These are phyloP conservation scores for Mycena capillaripes DNA, from an alignment of 768 basidiomycete species.

Conservation along the genomic window DNA sequence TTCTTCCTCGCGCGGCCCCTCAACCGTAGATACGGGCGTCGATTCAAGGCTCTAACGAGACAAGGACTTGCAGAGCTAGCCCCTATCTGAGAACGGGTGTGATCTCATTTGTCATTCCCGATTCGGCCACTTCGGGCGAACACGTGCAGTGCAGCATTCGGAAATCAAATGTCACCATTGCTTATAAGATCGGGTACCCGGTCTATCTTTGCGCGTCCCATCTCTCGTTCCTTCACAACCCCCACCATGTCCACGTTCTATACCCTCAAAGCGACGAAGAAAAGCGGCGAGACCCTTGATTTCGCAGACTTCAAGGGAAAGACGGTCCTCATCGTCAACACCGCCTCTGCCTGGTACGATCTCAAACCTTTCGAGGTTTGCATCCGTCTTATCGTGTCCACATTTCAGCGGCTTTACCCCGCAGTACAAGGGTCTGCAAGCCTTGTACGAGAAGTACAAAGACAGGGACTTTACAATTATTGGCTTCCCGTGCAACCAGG, in stretches of 20 bases:
- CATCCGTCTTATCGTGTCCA: background rate
- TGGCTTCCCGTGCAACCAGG: slow-evolving; percentile 94
- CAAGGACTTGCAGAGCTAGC: slow-evolving; percentile 55
- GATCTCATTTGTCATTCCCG: background rate
- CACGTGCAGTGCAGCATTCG: background rate
- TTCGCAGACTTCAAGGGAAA: slow-evolving; percentile 83
- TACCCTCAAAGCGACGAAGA: slow-evolving; percentile 75
- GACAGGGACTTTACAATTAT: slow-evolving; percentile 82
- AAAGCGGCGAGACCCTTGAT: slow-evolving; percentile 66
- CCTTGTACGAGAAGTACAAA: slow-evolving; percentile 85
- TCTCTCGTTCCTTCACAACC: slow-evolving; percentile 33
- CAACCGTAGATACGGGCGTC: slow-evolving; percentile 56
- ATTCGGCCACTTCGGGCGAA: background rate
- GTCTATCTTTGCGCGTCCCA: slow-evolving; percentile 19
- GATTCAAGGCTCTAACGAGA: slow-evolving; percentile 62
- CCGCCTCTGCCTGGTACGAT: slow-evolving; percentile 82
- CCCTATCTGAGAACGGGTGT: slow-evolving; percentile 32
- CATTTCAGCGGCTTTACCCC: slow-evolving; percentile 82
- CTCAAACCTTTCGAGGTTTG: too few relatives aligned
- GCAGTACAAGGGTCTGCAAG: slow-evolving; percentile 86
- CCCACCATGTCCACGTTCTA: slow-evolving; percentile 66
- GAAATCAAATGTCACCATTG: slow-evolving; percentile 13
- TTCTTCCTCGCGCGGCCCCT: slow-evolving; percentile 65
- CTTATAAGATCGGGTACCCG: slow-evolving; percentile 27
- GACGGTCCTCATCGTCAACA: slow-evolving; percentile 84